phyloP scores from a whole-genome alignment of 2,329 filamentous ascomycete genomes.

The Immersiporthe knoxdaviesiana region DNA sequence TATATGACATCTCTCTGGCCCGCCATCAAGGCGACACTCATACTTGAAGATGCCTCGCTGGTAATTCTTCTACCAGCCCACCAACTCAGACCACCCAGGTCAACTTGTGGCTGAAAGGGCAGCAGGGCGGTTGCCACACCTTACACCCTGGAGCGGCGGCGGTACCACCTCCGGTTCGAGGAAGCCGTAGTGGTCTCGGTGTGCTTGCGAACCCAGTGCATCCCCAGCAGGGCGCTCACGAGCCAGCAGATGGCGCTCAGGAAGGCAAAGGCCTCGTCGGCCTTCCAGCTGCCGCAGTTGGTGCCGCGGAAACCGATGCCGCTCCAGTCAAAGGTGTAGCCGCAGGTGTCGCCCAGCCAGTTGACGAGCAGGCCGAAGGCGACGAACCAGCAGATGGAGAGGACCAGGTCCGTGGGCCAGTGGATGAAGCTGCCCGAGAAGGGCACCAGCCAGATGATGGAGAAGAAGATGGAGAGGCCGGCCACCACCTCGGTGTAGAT shows the following conservation, averaged over 20 bases:
- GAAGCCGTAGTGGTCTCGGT: constrained; percentile 38
- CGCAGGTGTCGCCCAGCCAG: constrained; percentile 54
- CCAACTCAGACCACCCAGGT: background rate
- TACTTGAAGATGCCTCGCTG: too few relatives aligned
- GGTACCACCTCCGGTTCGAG: constrained; percentile 47
- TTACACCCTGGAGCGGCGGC: constrained; percentile 49
- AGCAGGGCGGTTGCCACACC: background rate
- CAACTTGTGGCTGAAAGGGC: too few relatives aligned
- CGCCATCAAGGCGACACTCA: background rate
- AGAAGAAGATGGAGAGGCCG: constrained; percentile 68
- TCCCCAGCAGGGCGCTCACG: constrained; percentile 60
- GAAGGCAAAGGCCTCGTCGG: constrained; percentile 72
- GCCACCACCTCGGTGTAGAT: constrained; percentile 78
- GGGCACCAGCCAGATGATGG: constrained; percentile 73
- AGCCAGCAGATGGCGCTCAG: constrained; percentile 74
- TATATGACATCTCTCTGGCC: background rate
- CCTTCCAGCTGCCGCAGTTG: constrained; percentile 70
- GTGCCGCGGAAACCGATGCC: constrained; percentile 52
- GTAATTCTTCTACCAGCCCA: background rate
- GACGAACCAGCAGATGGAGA: constrained; percentile 72
- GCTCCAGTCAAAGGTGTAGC: constrained; percentile 63
- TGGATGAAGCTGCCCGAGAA: constrained; percentile 69
- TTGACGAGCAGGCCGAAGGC: constrained; percentile 69
- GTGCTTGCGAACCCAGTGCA: constrained; percentile 56
- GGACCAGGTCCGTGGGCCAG: constrained; percentile 71